These are phyloP conservation scores for Saksenaea vasiformis DNA, from an alignment of 371 early-diverging fungal genomes.

Conservation along the genomic window DNA sequence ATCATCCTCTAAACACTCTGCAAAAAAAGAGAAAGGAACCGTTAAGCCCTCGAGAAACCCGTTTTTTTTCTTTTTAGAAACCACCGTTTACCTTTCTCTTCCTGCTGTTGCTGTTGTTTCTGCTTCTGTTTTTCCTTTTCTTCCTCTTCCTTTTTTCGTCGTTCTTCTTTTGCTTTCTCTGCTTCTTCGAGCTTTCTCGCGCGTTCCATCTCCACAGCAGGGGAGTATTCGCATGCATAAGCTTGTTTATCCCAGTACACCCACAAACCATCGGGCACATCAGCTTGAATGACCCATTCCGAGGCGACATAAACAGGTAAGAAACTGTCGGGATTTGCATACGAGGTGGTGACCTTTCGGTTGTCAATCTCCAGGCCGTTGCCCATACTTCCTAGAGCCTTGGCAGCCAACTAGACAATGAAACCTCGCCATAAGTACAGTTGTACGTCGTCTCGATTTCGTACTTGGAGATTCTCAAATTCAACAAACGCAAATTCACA, in stretches of 20 bases:
- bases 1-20: conserved; percentile 39
- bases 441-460: neutral
- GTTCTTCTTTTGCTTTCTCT: conserved; percentile 27
- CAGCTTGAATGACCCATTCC: conserved; percentile 44
- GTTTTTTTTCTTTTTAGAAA: too few relatives aligned
- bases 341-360: conserved; percentile 34
- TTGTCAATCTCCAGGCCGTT: conserved; percentile 44
- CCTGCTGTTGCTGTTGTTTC: conserved; percentile 12
- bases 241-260: conserved; percentile 60
- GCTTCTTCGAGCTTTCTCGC: conserved; percentile 23
- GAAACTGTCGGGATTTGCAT: conserved; percentile 53
- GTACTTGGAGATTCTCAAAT: conserved; percentile 40
- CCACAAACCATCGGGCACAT: conserved; percentile 36
- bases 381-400: conserved; percentile 26
- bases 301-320: conserved; percentile 53
- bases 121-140: conserved; percentile 15
- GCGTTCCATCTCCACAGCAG: conserved; percentile 24
- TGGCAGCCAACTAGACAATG: conserved; percentile 27
- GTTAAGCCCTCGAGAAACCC: neutral
- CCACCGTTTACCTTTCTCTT: conserved; percentile 11
- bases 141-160: conserved; percentile 20
- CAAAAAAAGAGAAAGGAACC: neutral
- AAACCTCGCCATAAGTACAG: conserved; percentile 1
- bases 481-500: conserved; percentile 63
- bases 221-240: conserved; percentile 42